A percentile compares a stretch with the other conserved stretches of the same genome.
These are phyloP conservation scores for Fagopyrum tataricum DNA, from an alignment of 148 eudicot genomes.

Conservation along the genomic window DNA sequence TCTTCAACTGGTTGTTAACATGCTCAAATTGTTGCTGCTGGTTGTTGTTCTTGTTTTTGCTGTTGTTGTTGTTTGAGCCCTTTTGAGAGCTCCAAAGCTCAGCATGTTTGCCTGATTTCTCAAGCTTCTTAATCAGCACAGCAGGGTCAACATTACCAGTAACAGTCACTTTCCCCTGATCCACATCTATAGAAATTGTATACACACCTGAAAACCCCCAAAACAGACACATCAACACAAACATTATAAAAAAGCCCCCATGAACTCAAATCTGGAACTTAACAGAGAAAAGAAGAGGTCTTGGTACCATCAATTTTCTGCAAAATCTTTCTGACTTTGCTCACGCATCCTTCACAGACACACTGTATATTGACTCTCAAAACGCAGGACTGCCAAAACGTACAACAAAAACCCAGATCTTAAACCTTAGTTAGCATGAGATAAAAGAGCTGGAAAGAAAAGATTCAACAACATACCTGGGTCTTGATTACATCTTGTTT, in stretches of 20 bases:
- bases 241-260: not conserved
- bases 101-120: conserved; percentile 78
- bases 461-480: not conserved
- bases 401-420: not conserved
- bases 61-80: conserved; percentile 19
- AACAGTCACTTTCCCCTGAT: conserved; percentile 81
- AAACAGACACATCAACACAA: not conserved
- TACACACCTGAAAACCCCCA: conserved; percentile 47
- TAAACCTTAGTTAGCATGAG: not conserved
- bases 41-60: not conserved
- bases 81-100: conserved; percentile 57
- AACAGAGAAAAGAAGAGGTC: not conserved
- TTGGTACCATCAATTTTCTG: conserved; percentile 68
- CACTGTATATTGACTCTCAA: conserved; percentile 85
- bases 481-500: conserved; percentile 17
- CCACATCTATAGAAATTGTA: conserved; percentile 40
- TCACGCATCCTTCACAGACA: conserved; percentile 82
- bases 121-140: conserved; percentile 53
- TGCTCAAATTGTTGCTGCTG: conserved; percentile 7
- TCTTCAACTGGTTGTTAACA: conserved; percentile 35
- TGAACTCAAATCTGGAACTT: not conserved
- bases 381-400: conserved; percentile 44
- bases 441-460: not conserved
- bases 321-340: conserved; percentile 63
- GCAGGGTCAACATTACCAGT: conserved; percentile 64